These are phyloP conservation scores for Hymenoscyphus repandus DNA, from an alignment of 2,329 filamentous ascomycete genomes.

Conservation along the genomic window DNA sequence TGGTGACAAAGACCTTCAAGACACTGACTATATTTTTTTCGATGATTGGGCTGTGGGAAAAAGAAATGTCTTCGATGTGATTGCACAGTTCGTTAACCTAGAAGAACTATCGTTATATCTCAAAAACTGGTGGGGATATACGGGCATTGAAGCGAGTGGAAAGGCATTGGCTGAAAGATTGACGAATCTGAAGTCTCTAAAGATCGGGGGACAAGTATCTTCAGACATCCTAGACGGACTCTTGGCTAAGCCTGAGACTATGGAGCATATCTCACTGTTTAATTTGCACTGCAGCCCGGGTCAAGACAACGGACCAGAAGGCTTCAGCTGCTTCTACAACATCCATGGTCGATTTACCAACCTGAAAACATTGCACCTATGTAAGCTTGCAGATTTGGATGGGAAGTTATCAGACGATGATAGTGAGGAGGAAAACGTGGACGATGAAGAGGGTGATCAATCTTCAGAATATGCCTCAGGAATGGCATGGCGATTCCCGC, in stretches of 20 bases:
- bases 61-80: slow-evolving; percentile 2
- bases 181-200: slow-evolving; percentile 2
- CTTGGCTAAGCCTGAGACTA: neutral
- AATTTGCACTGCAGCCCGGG: neutral
- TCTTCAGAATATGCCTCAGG: neutral
- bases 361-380: slow-evolving; percentile 2
- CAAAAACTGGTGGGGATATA: slow-evolving; percentile 3
- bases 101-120: slow-evolving; percentile 2
- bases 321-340: neutral
- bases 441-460: neutral
- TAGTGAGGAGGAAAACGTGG: neutral
- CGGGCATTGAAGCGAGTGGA: neutral
- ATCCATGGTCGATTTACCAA: slow-evolving; percentile 1
- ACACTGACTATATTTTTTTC: neutral
- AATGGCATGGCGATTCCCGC: slow-evolving; percentile 2
- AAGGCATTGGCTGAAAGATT: slow-evolving; percentile 1
- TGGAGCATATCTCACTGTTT: slow-evolving; percentile 1
- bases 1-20: neutral
- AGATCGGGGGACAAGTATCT: slow-evolving; percentile 1
- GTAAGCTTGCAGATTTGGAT: slow-evolving; percentile 6
- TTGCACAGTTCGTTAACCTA: slow-evolving; percentile 3
- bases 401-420: neutral
- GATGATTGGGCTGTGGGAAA: neutral
- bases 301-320: slow-evolving; percentile 1
- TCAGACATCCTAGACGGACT: neutral